Percentiles rank a stretch among this genome's conserved stretches.
Evolutionary conservation across 192 early-diverging fungal species (phyloP).

Genomic region (Lobosporangium transversale): DNA sequence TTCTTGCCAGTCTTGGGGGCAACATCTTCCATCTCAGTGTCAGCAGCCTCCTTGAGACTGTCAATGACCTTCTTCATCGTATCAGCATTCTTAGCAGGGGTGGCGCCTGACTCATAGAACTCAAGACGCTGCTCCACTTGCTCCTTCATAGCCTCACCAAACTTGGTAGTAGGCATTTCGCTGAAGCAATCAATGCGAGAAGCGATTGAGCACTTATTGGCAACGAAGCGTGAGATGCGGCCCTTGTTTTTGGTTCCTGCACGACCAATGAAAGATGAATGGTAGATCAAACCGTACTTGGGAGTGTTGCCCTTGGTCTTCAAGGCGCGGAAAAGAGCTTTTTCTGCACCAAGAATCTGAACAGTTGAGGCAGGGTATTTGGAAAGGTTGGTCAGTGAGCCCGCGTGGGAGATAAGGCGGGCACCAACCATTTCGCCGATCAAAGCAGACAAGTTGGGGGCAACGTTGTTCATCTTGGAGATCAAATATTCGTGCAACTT

Average conservation of each 20-base stretch:
- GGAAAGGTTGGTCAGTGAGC: slow-evolving; percentile 94
- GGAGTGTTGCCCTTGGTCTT: slow-evolving; percentile 97
- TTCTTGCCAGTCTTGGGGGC: slow-evolving; percentile 57
- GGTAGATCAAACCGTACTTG: slow-evolving; percentile 98
- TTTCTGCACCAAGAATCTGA: slow-evolving; percentile 98
- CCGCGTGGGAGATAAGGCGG: slow-evolving; percentile 96
- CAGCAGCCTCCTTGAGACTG: slow-evolving; percentile 72
- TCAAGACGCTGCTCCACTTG: slow-evolving; percentile 97
- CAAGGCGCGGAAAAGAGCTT: slow-evolving; percentile 97
- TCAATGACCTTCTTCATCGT: slow-evolving; percentile 90
- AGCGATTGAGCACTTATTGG: slow-evolving; percentile 98
- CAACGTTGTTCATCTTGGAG: slow-evolving; percentile 95
- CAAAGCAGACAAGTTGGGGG: slow-evolving; percentile 94
- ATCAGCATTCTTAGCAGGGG: slow-evolving; percentile 91
- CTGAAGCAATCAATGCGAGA: slow-evolving; percentile 97
- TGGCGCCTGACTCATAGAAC: slow-evolving; percentile 93
- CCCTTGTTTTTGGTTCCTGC: slow-evolving; percentile 98
- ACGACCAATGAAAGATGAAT: slow-evolving; percentile 95
- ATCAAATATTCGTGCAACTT: slow-evolving; percentile 90
- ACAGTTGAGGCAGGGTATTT: slow-evolving; percentile 98
- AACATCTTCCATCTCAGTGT: slow-evolving; percentile 55
- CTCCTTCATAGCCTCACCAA: slow-evolving; percentile 90
- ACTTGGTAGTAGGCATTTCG: slow-evolving; percentile 86
- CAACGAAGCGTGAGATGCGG: slow-evolving; percentile 96
- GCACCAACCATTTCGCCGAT: slow-evolving; percentile 97